Percentiles rank a stretch among this genome's conserved stretches.
These are phyloP conservation scores for Annulohypoxylon stygium DNA, from an alignment of 495 filamentous ascomycete species.

Conservation along the genomic window DNA sequence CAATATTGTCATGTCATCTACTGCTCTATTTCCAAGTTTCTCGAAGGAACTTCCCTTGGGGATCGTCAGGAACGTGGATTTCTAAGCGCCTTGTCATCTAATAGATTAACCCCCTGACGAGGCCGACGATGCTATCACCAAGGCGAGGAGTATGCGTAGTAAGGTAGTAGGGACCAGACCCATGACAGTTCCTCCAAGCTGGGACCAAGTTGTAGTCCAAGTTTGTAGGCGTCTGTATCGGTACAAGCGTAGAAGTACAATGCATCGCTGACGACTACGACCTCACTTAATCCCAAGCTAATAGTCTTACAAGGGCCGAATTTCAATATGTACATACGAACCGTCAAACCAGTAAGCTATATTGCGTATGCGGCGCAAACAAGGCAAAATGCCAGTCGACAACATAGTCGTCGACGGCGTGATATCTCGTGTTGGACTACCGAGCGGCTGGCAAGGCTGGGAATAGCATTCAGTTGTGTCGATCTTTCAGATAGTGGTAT, in stretches of 20 bases:
- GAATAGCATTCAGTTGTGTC: slow-evolving; percentile 43
- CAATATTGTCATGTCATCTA: slow-evolving; percentile 7
- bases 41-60: slow-evolving; percentile 1
- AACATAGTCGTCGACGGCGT: slow-evolving; percentile 12
- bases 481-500: slow-evolving; percentile 37
- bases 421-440: slow-evolving; percentile 42
- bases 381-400: slow-evolving; percentile 26
- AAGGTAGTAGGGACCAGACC: background rate
- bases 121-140: background rate
- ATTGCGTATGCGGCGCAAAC: slow-evolving; percentile 11
- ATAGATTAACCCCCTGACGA: slow-evolving; percentile 16
- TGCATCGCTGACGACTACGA: slow-evolving; percentile 5
- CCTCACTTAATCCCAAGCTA: background rate
- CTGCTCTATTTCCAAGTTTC: slow-evolving; percentile 20
- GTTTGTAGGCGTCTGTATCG: slow-evolving; percentile 26
- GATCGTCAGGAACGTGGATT: slow-evolving; percentile 22
- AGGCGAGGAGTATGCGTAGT: slow-evolving; percentile 7
- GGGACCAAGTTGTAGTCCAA: slow-evolving; percentile 2
- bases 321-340: slow-evolving; percentile 28
- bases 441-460: slow-evolving; percentile 38
- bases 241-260: slow-evolving; percentile 26
- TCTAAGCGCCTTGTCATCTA: slow-evolving; percentile 18
- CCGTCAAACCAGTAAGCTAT: slow-evolving; percentile 4
- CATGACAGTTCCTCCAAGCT: slow-evolving; percentile 14
- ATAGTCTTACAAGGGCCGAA: slow-evolving; percentile 21